A percentile compares a stretch with the other conserved stretches of the same genome.
phyloP scores from a whole-genome alignment of 75 land plant genomes.

The Pseudotsuga menziesii region DNA sequence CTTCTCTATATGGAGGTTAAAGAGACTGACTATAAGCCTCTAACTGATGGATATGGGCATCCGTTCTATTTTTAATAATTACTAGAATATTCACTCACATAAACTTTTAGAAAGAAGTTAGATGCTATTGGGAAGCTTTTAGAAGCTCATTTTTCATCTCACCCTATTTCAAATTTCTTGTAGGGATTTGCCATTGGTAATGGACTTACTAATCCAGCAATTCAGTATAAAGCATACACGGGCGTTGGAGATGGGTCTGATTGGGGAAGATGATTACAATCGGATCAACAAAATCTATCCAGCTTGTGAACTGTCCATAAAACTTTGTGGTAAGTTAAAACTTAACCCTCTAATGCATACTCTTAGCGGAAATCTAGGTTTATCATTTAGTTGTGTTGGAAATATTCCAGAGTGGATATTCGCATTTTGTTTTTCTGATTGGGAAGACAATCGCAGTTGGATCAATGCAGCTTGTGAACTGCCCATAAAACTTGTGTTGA shows the following conservation, averaged over 20 bases:
- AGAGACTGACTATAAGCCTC: no score
- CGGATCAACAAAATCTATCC: constrained; percentile 67
- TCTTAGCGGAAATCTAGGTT: neutral
- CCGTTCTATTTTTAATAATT: neutral
- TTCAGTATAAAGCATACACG: constrained; percentile 93
- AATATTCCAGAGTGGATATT: neutral
- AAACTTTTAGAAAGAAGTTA: neutral
- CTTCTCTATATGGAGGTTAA: no score
- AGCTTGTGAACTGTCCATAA: constrained; percentile 64
- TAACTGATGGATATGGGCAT: neutral
- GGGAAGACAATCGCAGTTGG: constrained; percentile 19
- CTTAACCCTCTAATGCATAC: neutral
- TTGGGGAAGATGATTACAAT: constrained; percentile 50
- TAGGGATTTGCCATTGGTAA: constrained; percentile 99
- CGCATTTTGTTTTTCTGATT: neutral
- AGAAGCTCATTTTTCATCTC: neutral
- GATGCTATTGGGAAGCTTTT: no score
- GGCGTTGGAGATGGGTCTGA: constrained; percentile 85
- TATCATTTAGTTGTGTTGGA: neutral
- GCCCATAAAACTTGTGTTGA: constrained; percentile 84
- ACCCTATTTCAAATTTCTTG: neutral
- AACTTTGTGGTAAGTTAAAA: constrained; percentile 68
- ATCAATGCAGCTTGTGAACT: constrained; percentile 72
- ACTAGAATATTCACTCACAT: neutral
- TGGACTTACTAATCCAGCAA: constrained; percentile 90